Evolutionary conservation across 1,139 yeast species (phyloP), one percentile per base, ranked within the genome.

Genomic region (Oligophagozyma castellii): DNA sequence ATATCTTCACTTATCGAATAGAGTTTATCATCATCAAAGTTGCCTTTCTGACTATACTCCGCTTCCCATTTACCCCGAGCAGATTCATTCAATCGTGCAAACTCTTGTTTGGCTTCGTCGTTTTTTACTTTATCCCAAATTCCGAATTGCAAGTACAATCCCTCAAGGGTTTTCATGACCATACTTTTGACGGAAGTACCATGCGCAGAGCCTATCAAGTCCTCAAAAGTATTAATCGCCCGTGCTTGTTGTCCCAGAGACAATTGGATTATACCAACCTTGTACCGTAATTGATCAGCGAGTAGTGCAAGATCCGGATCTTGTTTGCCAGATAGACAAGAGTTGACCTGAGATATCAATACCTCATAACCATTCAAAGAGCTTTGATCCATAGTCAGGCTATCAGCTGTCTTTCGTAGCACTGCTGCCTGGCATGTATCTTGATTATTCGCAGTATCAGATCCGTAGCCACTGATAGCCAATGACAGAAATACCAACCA

Each of bases 71-170:
- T n/a, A n/a, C n/a, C n/a, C n/a, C n/a, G n/a, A n/a, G n/a, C n/a
- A n/a, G n/a, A n/a, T n/a, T n/a, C n/a, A n/a, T n/a, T n/a, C n/a
- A n/a, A n/a, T n/a, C n/a, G n/a, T n/a, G n/a, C n/a, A n/a, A n/a
- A n/a, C n/a, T n/a, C n/a, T n/a, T n/a, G n/a, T n/a, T n/a, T n/a
- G n/a, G n/a, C n/a, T n/a, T n/a, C 19, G 2, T 22, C 13, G 2
- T 16, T 12, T 19, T 22, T 19, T 27, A 28, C 27, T n/a, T 38
- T 38, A 11, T 38, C 39, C 53, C 54, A 48, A 7, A 31, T 15
- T n/a, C 54, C 56, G 32, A 38, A 48, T 24, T 44, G 38, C n/a
- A 31, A 27, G 23, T 48, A 44, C 18, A 51, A 29, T 15, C 44
- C 43, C 7, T 35, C 29, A 18, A 45, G 27, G 26, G 52, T 41